Base-by-base conservation (phyloP, 768 basidiomycete species). In the Lentinula sp. region DNA sequence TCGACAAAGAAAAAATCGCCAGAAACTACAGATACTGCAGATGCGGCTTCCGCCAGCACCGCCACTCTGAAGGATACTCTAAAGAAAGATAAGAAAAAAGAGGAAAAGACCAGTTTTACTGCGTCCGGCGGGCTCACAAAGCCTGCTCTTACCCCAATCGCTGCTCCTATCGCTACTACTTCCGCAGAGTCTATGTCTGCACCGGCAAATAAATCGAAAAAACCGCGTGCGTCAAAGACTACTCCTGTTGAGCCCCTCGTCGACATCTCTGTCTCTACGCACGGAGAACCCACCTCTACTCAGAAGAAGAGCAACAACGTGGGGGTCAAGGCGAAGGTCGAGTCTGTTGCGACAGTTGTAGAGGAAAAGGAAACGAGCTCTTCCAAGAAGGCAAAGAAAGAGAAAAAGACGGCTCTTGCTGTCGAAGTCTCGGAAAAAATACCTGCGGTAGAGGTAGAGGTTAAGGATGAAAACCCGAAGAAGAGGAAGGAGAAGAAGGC, bases 401-500 rank as follows among this genome's bases (percentile, higher is more conserved):
- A 41, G 37, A 42, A 35, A 35, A 55, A 28, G 4, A 9, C 52
- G 36, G 35, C 23, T 7, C 37, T 46, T 52, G 28, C 28, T 23
- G 36, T n/a, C 23, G 61, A 43, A 4, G 36, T 52, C 58, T 37
- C 35, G 23, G 3, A 48, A n/a, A 36, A 51, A 42, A 20, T 18
- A 55, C 36, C 15, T 59, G 55, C 58, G 28, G 53, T 50, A n/a
- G 65, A 69, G 36, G 33, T 61, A 23, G 50, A 52, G 13, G 57
- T 58, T 37, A 60, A 66, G 63, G 42, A 60, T 9, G 49, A 51
- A 16, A 57, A 56, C 13, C 37, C 51, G 45, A 64, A 67, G 64
- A 70, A 70, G 61, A 69, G 67, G 48, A 66, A 60, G 32, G 67
- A 64, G 32, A 56, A 55, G 20, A 56, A 62, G 37, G 62, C 67